phyloP scores from a whole-genome alignment of 306 rosid species.

The Cicer cuneatum region DNA sequence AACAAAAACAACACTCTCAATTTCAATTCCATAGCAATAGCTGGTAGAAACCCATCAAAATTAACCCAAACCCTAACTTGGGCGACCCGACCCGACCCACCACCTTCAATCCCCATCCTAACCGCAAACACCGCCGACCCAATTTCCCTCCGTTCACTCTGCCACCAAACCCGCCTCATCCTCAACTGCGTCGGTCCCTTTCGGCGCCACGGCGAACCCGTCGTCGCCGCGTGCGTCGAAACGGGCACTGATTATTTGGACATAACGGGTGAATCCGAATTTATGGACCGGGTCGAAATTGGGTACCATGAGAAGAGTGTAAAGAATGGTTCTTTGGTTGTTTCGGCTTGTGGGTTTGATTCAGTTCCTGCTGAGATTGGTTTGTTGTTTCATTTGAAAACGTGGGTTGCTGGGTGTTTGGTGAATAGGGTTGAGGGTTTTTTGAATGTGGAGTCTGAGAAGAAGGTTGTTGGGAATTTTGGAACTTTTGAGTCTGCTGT shows the following conservation, averaged over 20 bases:
- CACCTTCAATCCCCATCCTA: constrained; percentile 64
- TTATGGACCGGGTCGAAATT: constrained; percentile 79
- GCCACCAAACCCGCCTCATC: constrained; percentile 65
- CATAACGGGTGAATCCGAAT: constrained; percentile 88
- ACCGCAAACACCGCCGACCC: constrained; percentile 69
- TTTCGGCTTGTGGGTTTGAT: constrained; percentile 92
- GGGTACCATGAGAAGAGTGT: constrained; percentile 52
- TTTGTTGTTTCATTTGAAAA: constrained; percentile 70
- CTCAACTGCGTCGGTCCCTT: constrained; percentile 96
- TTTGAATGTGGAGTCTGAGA: constrained; percentile 73
- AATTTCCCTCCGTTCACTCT: constrained; percentile 64
- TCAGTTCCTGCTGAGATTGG: constrained; percentile 93
- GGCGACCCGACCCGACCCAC: constrained; percentile 66
- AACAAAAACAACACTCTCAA: constrained; percentile 39
- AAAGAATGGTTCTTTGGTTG: constrained; percentile 65
- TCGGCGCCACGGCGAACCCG: constrained; percentile 81
- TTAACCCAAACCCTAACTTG: constrained; percentile 67
- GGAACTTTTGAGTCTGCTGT: constrained; percentile 89
- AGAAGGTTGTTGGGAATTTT: constrained; percentile 67
- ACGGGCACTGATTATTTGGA: constrained; percentile 82
- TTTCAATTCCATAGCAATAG: constrained; percentile 71
- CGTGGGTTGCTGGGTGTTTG: constrained; percentile 62
- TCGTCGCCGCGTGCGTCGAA: constrained; percentile 73
- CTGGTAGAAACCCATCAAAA: constrained; percentile 70
- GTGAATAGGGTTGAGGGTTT: constrained; percentile 71